Evolutionary conservation across 2,329 filamentous ascomycete genomes (phyloP), one percentile per base, ranked within the genome.

Genomic region (Trichoderma sp.): DNA sequence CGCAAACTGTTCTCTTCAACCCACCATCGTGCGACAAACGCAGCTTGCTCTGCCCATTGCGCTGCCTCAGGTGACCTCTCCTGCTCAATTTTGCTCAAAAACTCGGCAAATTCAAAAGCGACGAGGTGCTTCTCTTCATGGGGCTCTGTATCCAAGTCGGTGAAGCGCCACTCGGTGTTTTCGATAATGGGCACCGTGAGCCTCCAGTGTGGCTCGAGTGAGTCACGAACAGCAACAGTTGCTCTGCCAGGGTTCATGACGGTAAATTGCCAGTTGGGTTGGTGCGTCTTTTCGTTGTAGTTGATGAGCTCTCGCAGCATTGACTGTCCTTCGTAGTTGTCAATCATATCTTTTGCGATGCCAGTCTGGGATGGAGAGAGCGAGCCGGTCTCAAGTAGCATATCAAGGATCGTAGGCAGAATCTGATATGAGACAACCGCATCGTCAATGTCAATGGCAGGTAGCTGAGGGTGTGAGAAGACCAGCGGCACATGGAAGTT

Each of bases 401-500:
- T 76, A 41, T 83, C 82, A 59, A 83, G 80, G 38, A 83, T 80
- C 9, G 82, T 83, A 1, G 82, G 82, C 6, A 83, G 78, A 29
- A 83, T 81, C 27, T 82, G 82, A 60, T 81, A 77, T 29, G 82
- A 82, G 16, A 80, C 80, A 9, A 82, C 80, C n/a, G 82, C 79
- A 45, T 81, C 80, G 24, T 81, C 75, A 74, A 83, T 79, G 63
- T 83, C 81, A 6, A 83, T 73, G n/a, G 79, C 76, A 2, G 82
- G 82, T 35, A 83, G 78, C 35, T 80, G 76, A 2, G 82, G 82
- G 64, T 83, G 82, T 14, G 81, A 80, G 62, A 83, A 79, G 21
- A 81, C 79, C 24, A 83, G 78, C 11, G 81, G 81, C 3, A 83
- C 81, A 24, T 82, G 82, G 74, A 81, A 82, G 78, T 82, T 82